Base-by-base conservation (phyloP, 1,284 basidiomycete species). In the Apiotrichum akiyoshidainum region DNA sequence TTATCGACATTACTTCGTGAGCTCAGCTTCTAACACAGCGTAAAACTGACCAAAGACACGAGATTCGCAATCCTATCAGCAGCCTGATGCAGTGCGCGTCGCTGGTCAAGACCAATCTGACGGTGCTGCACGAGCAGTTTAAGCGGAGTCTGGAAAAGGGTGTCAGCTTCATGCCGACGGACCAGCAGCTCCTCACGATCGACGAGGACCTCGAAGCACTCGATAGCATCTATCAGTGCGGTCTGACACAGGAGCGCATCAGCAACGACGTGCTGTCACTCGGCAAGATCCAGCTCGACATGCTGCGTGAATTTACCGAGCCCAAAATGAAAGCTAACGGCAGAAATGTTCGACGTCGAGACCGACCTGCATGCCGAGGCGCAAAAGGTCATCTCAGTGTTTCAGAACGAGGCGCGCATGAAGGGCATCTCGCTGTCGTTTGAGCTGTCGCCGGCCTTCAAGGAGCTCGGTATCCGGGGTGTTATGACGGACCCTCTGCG, bases 211-310 rank as follows among this genome's bases (percentile, higher is more conserved):
- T 78, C 13, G 72, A 65, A 21, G 67, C 69, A 0, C 54, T 70
- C n/a, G 70, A 70, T 34, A 68, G 69, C 60, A 71, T 72, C 54
- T 67, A 71, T 45, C 69, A 70, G 41, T 77, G 77, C 59, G 78
- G 78, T 37, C 68, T 78, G 16, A 71, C 75, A 0, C 78, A 80
- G 63, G 76, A 78, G 54, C 73, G 78, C 8, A 79, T 80, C 78
- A 8, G 76, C 74, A 45, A 78, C 54, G 79, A 80, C 50, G 72
- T 79, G 17, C 66, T 79, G 9, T 76, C 76, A 0, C 64, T 80
- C 0, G 76, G 77, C 0, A 64, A 77, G 14, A 75, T 80, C 37
- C 79, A 80, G 56, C 73, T 79, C 31, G 70, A 71, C 52, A 71
- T 70, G 69, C 62, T 74, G 31, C 58, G 42, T 44, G 19, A 44